Evolutionary conservation across 306 rosid genomes (phyloP).

Genomic region (Dryas drummondii): DNA sequence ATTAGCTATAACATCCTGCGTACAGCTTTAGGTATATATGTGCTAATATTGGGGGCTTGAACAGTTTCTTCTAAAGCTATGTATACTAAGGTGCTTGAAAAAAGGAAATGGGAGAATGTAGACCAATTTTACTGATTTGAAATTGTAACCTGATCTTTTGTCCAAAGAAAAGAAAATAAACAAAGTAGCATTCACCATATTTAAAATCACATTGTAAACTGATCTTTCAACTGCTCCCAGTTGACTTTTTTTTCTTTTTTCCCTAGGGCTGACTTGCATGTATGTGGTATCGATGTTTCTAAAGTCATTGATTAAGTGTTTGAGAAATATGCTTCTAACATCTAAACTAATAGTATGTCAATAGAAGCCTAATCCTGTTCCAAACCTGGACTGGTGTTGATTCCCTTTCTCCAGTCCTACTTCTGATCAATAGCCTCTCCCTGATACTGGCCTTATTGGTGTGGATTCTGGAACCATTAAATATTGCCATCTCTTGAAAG

Average conservation of each 20-base stretch:
- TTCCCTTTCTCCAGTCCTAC: not conserved
- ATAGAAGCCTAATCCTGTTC: not conserved
- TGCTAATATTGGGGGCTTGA: not conserved
- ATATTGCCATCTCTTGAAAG: not conserved
- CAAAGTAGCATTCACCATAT: not conserved
- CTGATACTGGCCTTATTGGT: not conserved
- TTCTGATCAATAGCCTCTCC: not conserved
- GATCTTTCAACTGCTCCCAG: not conserved
- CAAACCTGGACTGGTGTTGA: not conserved
- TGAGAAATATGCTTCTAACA: not conserved
- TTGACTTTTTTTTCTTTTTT: not conserved
- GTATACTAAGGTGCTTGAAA: not conserved
- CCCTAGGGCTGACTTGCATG: not conserved
- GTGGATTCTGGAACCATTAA: not conserved
- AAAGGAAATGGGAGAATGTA: not conserved
- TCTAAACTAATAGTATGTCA: not conserved
- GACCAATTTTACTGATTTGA: not conserved
- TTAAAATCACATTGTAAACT: not conserved
- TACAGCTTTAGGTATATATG: not conserved
- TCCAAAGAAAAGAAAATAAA: not conserved
- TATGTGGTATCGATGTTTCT: not conserved
- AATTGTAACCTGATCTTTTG: not conserved
- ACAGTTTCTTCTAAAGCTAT: not conserved
- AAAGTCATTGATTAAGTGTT: not conserved
- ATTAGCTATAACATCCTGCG: not conserved